Conservation (phyloP, 306 rosid species). For the Quercus dentata region DNA sequence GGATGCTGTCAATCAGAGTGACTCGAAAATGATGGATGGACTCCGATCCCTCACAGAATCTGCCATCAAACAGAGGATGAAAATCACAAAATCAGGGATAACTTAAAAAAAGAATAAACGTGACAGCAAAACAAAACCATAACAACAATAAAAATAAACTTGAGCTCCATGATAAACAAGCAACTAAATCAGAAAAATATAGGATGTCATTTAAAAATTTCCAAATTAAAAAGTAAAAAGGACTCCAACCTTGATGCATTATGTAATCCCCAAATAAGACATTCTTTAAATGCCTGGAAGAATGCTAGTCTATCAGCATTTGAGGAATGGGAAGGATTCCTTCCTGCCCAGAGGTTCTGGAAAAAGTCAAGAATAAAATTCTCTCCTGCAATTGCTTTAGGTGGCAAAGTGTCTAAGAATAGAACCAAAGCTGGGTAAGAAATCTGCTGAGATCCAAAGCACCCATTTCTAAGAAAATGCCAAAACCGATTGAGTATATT, state of each 20-base stretch:
- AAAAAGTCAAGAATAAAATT: constrained; percentile 73
- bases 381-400: constrained; percentile 62
- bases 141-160: background rate
- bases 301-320: constrained; percentile 56
- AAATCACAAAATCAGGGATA: constrained; percentile 4
- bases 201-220: constrained; percentile 5
- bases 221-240: constrained; percentile 12
- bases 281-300: constrained; percentile 80
- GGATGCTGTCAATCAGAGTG: constrained; percentile 52
- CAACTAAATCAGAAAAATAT: constrained; percentile 4
- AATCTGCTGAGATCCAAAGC: constrained; percentile 84
- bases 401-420: constrained; percentile 69
- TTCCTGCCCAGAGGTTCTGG: constrained; percentile 81
- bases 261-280: constrained; percentile 76
- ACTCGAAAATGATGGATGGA: constrained; percentile 47
- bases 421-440: constrained; percentile 82
- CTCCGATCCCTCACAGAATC: constrained; percentile 59
- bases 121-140: background rate
- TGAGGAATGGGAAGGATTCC: constrained; percentile 45
- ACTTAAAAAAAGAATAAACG: constrained; percentile 12
- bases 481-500: constrained; percentile 63
- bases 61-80: constrained; percentile 35
- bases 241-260: constrained; percentile 71
- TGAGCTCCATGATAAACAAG: constrained; percentile 4
- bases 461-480: constrained; percentile 86